A percentile compares a stretch with the other conserved stretches of the same genome.
Conservation (phyloP, 2,329 filamentous ascomycete genomes). For the Fusarium drepaniforme region DNA sequence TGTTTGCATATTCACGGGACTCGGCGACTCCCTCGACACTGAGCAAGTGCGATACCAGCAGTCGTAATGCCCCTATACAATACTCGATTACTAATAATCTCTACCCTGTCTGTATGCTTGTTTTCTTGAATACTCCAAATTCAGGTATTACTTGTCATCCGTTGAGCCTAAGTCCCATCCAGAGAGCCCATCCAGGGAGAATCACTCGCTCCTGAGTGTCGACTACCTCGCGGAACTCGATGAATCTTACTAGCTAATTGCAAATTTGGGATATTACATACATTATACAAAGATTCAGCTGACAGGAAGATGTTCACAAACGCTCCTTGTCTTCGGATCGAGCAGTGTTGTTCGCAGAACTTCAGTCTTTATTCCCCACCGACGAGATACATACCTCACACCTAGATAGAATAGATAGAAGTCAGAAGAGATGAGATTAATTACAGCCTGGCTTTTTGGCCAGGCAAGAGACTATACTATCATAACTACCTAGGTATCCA, state of each 20-base stretch:
- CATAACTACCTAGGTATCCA: conserved; percentile 27
- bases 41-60: not conserved
- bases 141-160: not conserved
- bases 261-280: not conserved
- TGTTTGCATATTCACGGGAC: not conserved
- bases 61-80: not conserved
- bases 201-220: not conserved
- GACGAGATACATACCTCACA: not conserved
- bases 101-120: not conserved
- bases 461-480: conserved; percentile 26
- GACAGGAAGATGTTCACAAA: not conserved
- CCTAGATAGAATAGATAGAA: not conserved
- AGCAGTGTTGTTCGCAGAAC: not conserved
- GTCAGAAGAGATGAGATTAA: conserved; percentile 17
- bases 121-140: not conserved
- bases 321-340: not conserved
- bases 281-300: not conserved
- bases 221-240: not conserved
- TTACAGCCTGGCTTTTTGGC: conserved; percentile 22
- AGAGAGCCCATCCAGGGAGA: not conserved
- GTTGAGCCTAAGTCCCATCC: not conserved
- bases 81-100: not conserved
- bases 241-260: not conserved
- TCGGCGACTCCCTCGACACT: not conserved
- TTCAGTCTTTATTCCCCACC: not conserved